Evolutionary conservation across 257 asterid species (phyloP), one percentile per base, ranked within the genome.

Genomic region (Cynanchum wilfordii): DNA sequence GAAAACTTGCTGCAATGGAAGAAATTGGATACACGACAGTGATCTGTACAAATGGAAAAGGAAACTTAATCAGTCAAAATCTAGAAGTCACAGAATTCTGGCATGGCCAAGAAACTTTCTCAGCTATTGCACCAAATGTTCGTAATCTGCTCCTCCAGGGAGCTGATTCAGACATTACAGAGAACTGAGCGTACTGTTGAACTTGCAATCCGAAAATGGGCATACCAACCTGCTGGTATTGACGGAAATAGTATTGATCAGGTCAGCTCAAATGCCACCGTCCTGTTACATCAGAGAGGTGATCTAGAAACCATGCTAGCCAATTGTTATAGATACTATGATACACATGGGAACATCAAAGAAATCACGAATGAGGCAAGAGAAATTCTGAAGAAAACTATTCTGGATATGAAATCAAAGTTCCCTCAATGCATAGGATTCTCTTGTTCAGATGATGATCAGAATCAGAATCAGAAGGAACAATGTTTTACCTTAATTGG

Each of bases 1-100:
- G 94, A 66, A 91, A 86, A 70, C 92, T 87, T 49, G 82, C 92
- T 0, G 91, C 90, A 7, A 86, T 84, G 57, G 97, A 91, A 66
- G 83, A 86, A 0, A 86, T 88, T 82, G 94, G 94, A 5, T 84
- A 91, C 0, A 86, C 90, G 7, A 86, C 96, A 0, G 92, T 89
- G 19, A 86, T 91, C 36, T 89, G 96, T 77, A 87, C 89, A 8
- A 88, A 86, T 73, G 89, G 86, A 75, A 87, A 78, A 1, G 92
- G 96, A 1, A 80, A 87, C 59, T 70, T 91, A 40, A 89, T 90
- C 30, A 22, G 76, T n/a, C 83, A 83, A 38, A 78, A 80, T 50
- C 76, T 89, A 87, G 75, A 76, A 63, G 93, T 89, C 20, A 86
- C 83, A 9, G 71, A 64, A 55, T 81, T 77, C 73, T 86, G 80